phyloP scores from a whole-genome alignment of 2,329 filamentous ascomycete genomes.

The Chaetomiaceae sp. region DNA sequence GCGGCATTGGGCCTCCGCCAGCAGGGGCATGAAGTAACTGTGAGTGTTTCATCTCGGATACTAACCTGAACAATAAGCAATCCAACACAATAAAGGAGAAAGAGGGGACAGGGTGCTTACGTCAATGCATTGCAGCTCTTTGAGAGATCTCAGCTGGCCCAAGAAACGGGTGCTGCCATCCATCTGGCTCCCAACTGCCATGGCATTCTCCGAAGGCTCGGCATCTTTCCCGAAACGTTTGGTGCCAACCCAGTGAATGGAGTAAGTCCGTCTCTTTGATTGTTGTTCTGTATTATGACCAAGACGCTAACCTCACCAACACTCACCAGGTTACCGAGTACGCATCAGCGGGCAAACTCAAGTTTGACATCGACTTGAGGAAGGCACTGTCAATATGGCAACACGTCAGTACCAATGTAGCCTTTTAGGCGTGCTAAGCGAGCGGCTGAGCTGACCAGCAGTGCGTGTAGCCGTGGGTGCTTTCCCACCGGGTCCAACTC shows the following conservation, averaged over 20 bases:
- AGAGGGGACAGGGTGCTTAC: not conserved
- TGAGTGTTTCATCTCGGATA: conserved; percentile 15
- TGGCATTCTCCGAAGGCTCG: conserved; percentile 37
- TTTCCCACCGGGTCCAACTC: conserved; percentile 48
- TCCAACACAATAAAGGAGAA: not conserved
- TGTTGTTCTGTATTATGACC: no score
- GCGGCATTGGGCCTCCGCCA: conserved; percentile 46
- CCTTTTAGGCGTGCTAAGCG: no score
- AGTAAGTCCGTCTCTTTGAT: conserved; percentile 15
- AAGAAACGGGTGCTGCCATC: conserved; percentile 50
- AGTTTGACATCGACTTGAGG: conserved; percentile 32
- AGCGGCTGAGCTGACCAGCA: no score
- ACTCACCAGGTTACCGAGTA: conserved; percentile 34
- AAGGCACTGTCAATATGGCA: conserved; percentile 40
- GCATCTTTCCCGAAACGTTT: conserved; percentile 29
- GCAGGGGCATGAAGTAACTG: conserved; percentile 42
- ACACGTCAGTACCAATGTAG: conserved; percentile 27
- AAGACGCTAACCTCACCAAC: not conserved
- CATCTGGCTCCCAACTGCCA: conserved; percentile 52
- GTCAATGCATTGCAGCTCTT: conserved; percentile 34
- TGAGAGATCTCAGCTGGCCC: conserved; percentile 46
- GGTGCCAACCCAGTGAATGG: conserved; percentile 34
- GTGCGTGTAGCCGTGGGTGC: conserved; percentile 35
- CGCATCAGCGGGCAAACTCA: conserved; percentile 33
- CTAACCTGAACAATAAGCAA: no score